Percentiles rank a stretch among this genome's conserved stretches.
Evolutionary conservation across 495 filamentous ascomycete genomes (phyloP).

Genomic region (Beverwykella pulmonaria): DNA sequence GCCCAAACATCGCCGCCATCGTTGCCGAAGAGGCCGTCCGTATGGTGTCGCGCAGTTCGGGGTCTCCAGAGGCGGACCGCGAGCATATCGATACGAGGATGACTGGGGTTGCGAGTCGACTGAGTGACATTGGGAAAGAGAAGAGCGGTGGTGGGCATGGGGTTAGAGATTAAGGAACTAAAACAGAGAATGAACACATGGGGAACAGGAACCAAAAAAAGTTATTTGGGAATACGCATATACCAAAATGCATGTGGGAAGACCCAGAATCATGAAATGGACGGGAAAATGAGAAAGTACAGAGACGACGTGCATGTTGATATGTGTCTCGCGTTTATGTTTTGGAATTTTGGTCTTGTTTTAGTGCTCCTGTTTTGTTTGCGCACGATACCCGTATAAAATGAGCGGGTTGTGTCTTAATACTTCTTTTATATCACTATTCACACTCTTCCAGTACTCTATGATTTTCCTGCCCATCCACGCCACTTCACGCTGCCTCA

Average conservation of each 20-base stretch:
- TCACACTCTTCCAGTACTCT: not conserved
- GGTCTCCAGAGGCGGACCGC: not conserved
- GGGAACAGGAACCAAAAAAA: not conserved
- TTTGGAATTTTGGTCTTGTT: too few species aligned
- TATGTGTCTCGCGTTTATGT: too few species aligned
- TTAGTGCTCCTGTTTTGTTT: too few species aligned
- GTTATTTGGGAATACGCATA: too few species aligned
- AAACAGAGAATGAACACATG: not conserved
- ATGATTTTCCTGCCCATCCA: not conserved
- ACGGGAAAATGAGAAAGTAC: too few species aligned
- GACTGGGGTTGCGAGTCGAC: not conserved
- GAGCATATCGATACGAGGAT: not conserved
- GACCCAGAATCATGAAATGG: too few species aligned
- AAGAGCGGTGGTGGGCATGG: not conserved
- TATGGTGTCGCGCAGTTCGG: slow-evolving; percentile 18
- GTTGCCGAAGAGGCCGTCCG: slow-evolving; percentile 29
- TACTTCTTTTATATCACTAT: too few species aligned
- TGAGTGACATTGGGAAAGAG: not conserved
- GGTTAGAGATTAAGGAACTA: not conserved
- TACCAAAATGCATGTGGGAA: too few species aligned
- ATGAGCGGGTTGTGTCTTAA: too few species aligned
- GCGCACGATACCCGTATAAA: too few species aligned
- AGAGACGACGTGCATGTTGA: too few species aligned
- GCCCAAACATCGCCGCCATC: slow-evolving; percentile 38
- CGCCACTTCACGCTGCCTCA: not conserved